phyloP scores from a whole-genome alignment of 2,329 filamentous ascomycete species.

The Aplosporella prunicola region DNA sequence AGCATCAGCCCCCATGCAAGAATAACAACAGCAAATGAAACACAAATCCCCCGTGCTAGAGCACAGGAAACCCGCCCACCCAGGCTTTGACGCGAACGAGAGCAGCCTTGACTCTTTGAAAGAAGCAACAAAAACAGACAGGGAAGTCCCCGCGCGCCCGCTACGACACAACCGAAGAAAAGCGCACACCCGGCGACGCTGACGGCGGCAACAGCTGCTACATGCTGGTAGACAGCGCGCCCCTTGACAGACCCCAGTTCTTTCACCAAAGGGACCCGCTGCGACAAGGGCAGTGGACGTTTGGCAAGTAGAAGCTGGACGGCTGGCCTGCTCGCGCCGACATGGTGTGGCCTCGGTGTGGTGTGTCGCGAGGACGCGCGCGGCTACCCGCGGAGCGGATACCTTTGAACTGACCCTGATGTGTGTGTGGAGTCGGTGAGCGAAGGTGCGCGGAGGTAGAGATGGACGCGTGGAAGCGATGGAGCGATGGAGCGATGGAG shows the following conservation, averaged over 20 bases:
- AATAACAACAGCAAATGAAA: no score
- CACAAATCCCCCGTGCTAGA: background rate
- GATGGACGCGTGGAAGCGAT: no score
- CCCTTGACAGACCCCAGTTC: slow-evolving; percentile 7
- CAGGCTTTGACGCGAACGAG: background rate
- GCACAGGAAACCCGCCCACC: slow-evolving; percentile 6
- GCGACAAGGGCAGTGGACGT: background rate
- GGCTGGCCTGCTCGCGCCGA: slow-evolving; percentile 7
- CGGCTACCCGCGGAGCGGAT: background rate
- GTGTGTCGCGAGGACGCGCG: background rate
- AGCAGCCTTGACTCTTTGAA: slow-evolving; percentile 3
- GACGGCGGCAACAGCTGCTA: slow-evolving; percentile 1
- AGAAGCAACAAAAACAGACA: no score
- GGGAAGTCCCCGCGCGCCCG: no score
- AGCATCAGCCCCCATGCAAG: no score
- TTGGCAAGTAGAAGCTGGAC: slow-evolving; percentile 1
- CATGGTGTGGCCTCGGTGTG: background rate
- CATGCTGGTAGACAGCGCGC: background rate
- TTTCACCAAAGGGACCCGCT: slow-evolving; percentile 3
- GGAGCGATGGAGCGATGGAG: no score
- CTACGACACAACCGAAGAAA: no score
- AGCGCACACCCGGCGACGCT: slow-evolving; percentile 5
- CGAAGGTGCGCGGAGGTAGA: no score
- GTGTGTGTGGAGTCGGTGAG: no score
- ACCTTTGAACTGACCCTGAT: slow-evolving; percentile 5